Base-by-base conservation (phyloP, 2,329 filamentous ascomycete genomes). In the Aspergillus sp. region DNA sequence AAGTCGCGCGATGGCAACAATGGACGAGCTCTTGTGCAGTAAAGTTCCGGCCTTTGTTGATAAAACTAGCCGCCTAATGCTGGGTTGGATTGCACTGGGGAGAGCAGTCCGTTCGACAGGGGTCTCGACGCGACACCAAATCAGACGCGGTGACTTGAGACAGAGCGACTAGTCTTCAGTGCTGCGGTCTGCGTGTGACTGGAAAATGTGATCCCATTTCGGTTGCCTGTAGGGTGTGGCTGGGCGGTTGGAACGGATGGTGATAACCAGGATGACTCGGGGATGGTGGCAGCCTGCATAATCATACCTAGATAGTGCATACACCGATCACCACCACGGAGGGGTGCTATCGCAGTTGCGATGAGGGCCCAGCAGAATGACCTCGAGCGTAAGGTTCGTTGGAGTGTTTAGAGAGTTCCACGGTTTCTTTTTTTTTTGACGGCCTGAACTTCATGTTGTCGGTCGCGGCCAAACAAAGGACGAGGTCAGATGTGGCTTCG, bases 171-270 rank as follows among this genome's bases (percentile, higher is more conserved):
- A 48, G 34, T 11, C 29, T 34, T 40, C 16, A 47, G 29, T 25
- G 34, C 10, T 4, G 6, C 11, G 40, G 40, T 43, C 34, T 50
- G 43, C 47, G 47, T 54, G 52, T 54, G 52, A 54, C 52, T 43
- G 19, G 42, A 34, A 44, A 50, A 47, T 53, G 51, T 53, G 51
- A 50, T 53, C 23, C 16, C 13, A 14, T 20, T 21, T 29, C 31
- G 41, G 46, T 32, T 41, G 6, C 29, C n/a, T 21, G 16, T 25
- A 48, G 50, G 44, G 52, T 34, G 40, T 51, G 47, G 41, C 38
- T 29, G 23, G 46, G 31, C 40, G 19, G 36, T 20, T 7, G 25
- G 25, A 25, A 21, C 11, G 40, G 40, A 21, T 21, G 40, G 40
- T 19, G 19, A 42, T 42, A 17, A 17, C 19, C 40, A 19, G 40